phyloP scores from a whole-genome alignment of 2,329 filamentous ascomycete genomes.

The Pseudodiploospora longispora region DNA sequence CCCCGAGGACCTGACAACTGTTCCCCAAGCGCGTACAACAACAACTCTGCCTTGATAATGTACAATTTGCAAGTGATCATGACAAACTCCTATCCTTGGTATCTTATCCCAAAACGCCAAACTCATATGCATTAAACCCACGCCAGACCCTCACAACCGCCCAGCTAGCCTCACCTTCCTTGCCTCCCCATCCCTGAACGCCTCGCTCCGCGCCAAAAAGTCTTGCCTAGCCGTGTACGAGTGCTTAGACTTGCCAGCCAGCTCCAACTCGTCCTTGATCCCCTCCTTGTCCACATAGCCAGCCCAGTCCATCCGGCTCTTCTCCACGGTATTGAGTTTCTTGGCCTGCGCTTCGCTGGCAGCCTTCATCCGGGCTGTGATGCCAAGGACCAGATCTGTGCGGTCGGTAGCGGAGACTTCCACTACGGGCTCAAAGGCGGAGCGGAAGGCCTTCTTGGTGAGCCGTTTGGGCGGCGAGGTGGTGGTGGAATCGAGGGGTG shows the following conservation, averaged over 20 bases:
- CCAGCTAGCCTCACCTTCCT: conserved; percentile 43
- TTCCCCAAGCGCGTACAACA: no score
- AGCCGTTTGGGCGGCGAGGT: conserved; percentile 31
- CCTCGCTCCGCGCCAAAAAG: conserved; percentile 58
- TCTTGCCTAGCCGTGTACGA: conserved; percentile 55
- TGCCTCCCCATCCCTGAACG: conserved; percentile 52
- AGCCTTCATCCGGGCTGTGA: conserved; percentile 39
- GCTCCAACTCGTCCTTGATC: conserved; percentile 58
- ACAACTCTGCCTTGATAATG: no score
- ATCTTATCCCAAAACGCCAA: conserved; percentile 19
- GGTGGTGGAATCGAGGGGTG: conserved; percentile 9
- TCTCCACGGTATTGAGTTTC: conserved; percentile 64
- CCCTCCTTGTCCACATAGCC: conserved; percentile 64
- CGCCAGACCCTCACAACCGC: conserved; percentile 15
- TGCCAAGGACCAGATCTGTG: conserved; percentile 50
- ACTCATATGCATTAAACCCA: no score
- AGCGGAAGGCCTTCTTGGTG: conserved; percentile 51
- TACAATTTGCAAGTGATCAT: no score
- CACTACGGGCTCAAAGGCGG: conserved; percentile 51
- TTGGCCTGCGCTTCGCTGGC: conserved; percentile 45
- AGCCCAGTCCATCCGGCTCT: conserved; percentile 67
- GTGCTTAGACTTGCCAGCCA: conserved; percentile 56
- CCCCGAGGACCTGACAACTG: no score
- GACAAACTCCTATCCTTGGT: conserved; percentile 13
- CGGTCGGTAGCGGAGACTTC: conserved; percentile 34